phyloP scores from a whole-genome alignment of 1,284 basidiomycete genomes.

The Malassezia restricta region DNA sequence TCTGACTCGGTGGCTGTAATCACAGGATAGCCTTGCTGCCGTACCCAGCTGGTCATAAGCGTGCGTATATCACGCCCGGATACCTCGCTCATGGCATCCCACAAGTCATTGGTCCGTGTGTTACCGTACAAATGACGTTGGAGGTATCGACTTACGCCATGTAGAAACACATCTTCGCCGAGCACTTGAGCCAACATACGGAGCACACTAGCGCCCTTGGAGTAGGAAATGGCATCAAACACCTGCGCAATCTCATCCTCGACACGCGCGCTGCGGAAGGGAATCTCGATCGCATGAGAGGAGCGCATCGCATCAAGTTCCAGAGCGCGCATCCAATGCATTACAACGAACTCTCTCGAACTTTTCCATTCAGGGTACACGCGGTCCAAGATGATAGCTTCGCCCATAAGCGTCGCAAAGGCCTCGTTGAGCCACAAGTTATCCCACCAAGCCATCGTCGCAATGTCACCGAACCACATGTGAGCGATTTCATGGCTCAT shows the following conservation, averaged over 20 bases:
- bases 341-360: constrained; percentile 51
- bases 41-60: constrained; percentile 86
- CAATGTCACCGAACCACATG: constrained; percentile 67
- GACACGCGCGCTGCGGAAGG: constrained; percentile 46
- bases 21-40: constrained; percentile 64
- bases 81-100: constrained; percentile 71
- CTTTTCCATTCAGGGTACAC: constrained; percentile 52
- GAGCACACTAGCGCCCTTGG: constrained; percentile 55
- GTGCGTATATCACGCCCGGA: constrained; percentile 64
- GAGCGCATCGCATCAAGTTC: constrained; percentile 76
- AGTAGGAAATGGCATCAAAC: constrained; percentile 48
- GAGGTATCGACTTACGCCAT: constrained; percentile 64
- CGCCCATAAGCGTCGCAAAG: constrained; percentile 73
- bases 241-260: constrained; percentile 43
- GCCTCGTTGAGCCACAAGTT: constrained; percentile 54
- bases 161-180: constrained; percentile 61
- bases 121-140: constrained; percentile 73
- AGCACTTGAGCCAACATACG: constrained; percentile 76
- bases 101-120: constrained; percentile 74
- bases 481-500: constrained; percentile 63
- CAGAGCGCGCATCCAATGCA: constrained; percentile 56
- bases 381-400: constrained; percentile 71
- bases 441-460: constrained; percentile 86
- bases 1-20: constrained; percentile 68
- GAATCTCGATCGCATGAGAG: constrained; percentile 89